phyloP scores from a whole-genome alignment of 768 basidiomycete species.

The Rhizopogon roseolus region DNA sequence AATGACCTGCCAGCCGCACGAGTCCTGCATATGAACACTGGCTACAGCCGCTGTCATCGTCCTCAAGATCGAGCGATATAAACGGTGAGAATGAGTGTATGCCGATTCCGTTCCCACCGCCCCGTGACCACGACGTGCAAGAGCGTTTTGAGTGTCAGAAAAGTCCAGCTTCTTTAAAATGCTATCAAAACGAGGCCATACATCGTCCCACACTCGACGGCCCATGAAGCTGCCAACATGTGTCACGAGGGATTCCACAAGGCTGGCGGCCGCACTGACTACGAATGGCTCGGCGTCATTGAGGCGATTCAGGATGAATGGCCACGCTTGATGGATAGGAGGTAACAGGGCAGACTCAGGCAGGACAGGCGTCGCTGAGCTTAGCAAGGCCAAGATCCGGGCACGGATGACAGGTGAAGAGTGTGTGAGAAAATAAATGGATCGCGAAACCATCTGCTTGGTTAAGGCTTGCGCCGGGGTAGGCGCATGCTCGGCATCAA shows the following conservation, averaged over 20 bases:
- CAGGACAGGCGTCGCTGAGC: conserved; percentile 67
- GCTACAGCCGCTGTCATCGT: conserved; percentile 67
- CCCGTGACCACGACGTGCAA: conserved; percentile 49
- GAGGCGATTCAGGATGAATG: conserved; percentile 86
- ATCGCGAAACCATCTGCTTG: conserved; percentile 81
- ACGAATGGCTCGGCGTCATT: conserved; percentile 73
- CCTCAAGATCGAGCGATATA: conserved; percentile 70
- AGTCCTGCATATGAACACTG: conserved; percentile 67
- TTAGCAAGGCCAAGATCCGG: conserved; percentile 72
- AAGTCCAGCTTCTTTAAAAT: conserved; percentile 57
- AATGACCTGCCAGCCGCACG: conserved; percentile 77
- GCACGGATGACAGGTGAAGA: conserved; percentile 81
- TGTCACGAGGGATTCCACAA: conserved; percentile 67
- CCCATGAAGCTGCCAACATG: conserved; percentile 85
- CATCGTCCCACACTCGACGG: conserved; percentile 81
- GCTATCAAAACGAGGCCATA: conserved; percentile 79
- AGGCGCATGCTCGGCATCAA: conserved; percentile 42
- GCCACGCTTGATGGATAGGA: conserved; percentile 87
- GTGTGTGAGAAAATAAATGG: conserved; percentile 89
- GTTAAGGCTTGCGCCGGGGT: conserved; percentile 75
- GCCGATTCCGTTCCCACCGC: conserved; percentile 61
- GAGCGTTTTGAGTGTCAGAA: conserved; percentile 63
- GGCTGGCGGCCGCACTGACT: conserved; percentile 64
- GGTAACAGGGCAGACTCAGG: conserved; percentile 75
- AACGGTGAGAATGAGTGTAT: conserved; percentile 76